Evolutionary conservation across 164 flowering plant genomes (phyloP), one percentile per base, ranked within the genome.

Genomic region (Vitis rupestris): DNA sequence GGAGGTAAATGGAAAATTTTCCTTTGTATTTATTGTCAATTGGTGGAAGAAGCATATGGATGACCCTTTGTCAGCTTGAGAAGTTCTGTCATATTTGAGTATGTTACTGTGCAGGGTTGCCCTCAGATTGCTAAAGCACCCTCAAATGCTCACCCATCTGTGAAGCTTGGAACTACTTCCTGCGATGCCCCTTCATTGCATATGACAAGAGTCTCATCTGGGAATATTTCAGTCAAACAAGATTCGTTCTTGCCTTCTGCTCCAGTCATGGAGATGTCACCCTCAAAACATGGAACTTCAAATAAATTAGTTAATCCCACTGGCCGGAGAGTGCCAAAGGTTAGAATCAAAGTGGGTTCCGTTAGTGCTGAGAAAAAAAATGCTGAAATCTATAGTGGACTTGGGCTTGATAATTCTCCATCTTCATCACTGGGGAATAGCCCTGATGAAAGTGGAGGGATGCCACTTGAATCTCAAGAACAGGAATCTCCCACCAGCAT

Each of bases 351-450:
- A 78, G 67, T 86, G 68, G 70, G 77, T 61, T 74, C 82, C 65
- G 79, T 80, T 50, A 72, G 15, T 31, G 27, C 50, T 3, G 56
- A 61, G n/a, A 67, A 10, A 49, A 82, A 73, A 59, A 84, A 73
- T 66, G 73, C 82, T 58, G 84, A 76, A 60, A 72, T 87, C 3
- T 77, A 76, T 67, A 87, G 84, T 76, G 94, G 92, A 64, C 88
- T 94, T 66, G 97, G 98, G 61, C 97, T 93, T 73, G 85, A 80
- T 59, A 56, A 65, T 57, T 88, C 97, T 65, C 97, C 93, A 66
- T 80, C 86, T 68, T 85, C 94, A 29, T 86, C 98, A 37, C 61
- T 68, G 68, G 81, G 65, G 51, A 83, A 83, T 71, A 88, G 85
- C 76, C 84, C 85, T 31, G 79, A 64, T 49, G 84, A 70, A 65